These are phyloP conservation scores for Lachnellula arida DNA, from an alignment of 2,329 filamentous ascomycete genomes.

Conservation along the genomic window DNA sequence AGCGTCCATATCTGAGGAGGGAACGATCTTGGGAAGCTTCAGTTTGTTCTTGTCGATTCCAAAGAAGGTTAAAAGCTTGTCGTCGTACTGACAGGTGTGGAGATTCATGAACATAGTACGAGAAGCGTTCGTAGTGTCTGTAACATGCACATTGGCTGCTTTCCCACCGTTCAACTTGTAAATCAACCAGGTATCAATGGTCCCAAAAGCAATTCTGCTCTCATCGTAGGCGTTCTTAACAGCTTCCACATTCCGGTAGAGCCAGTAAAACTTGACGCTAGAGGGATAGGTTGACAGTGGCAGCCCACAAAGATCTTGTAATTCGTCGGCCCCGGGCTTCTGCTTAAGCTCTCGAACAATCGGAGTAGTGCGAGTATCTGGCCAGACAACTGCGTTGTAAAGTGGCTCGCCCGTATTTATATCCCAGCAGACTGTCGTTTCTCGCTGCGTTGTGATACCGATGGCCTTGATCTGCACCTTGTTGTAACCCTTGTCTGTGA, in stretches of 20 bases:
- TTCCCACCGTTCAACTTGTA: slow-evolving; percentile 73
- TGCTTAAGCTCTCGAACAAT: slow-evolving; percentile 69
- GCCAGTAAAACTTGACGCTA: slow-evolving; percentile 72
- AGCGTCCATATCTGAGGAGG: slow-evolving; percentile 63
- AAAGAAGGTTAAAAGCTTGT: slow-evolving; percentile 70
- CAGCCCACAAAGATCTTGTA: slow-evolving; percentile 66
- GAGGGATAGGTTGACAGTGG: slow-evolving; percentile 81
- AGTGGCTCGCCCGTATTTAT: slow-evolving; percentile 69
- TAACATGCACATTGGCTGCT: slow-evolving; percentile 63
- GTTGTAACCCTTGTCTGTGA: slow-evolving; percentile 63
- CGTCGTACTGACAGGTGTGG: slow-evolving; percentile 68
- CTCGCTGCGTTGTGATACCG: slow-evolving; percentile 75
- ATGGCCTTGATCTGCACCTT: slow-evolving; percentile 66
- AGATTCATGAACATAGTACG: slow-evolving; percentile 87
- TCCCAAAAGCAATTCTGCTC: slow-evolving; percentile 70
- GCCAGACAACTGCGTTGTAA: slow-evolving; percentile 81
- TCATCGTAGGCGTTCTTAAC: slow-evolving; percentile 68
- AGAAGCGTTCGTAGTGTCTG: slow-evolving; percentile 78
- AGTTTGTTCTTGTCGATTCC: slow-evolving; percentile 65
- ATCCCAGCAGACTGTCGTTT: slow-evolving; percentile 79
- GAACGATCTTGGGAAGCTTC: slow-evolving; percentile 70
- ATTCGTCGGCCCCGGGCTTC: slow-evolving; percentile 59
- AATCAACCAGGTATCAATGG: slow-evolving; percentile 75
- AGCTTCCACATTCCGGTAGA: slow-evolving; percentile 62
- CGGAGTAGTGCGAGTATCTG: slow-evolving; percentile 70